phyloP scores from a whole-genome alignment of 345 rosid genomes.

The Diplotaxis tenuifolia region DNA sequence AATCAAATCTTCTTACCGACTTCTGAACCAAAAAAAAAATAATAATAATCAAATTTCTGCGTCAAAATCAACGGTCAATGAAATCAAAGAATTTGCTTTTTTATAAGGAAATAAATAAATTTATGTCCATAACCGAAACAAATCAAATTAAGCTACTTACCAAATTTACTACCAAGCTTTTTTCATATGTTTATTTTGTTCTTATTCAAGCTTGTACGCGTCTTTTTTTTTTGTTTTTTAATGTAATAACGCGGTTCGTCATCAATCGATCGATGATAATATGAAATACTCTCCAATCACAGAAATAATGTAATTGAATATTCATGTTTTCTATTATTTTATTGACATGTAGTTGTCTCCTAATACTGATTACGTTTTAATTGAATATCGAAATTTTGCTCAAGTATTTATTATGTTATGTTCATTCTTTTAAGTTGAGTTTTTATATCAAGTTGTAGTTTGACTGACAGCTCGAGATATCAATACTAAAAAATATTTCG shows the following conservation, averaged over 20 bases:
- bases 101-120: not conserved
- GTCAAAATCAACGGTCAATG: conserved; percentile 38
- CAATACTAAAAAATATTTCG: not conserved
- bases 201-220: conserved; percentile 16
- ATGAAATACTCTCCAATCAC: conserved; percentile 1
- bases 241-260: conserved; percentile 8
- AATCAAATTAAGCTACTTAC: conserved; percentile 1
- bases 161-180: not conserved
- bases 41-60: not conserved
- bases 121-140: not conserved
- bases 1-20: not conserved
- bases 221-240: not conserved
- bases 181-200: not conserved
- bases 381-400: not conserved
- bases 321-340: not conserved
- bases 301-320: too few species aligned
- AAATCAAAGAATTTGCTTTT: conserved; percentile 20
- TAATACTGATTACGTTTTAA: not conserved
- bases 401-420: not conserved
- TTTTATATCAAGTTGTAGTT: conserved; percentile 3
- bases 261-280: not conserved
- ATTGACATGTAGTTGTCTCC: not conserved
- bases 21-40: not conserved
- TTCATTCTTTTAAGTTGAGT: conserved; percentile 2
- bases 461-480: conserved; percentile 11